Percentiles rank a stretch among this genome's conserved stretches.
Conservation (phyloP, 1,139 yeast species). For the Kurtzmaniella quercitrusa region DNA sequence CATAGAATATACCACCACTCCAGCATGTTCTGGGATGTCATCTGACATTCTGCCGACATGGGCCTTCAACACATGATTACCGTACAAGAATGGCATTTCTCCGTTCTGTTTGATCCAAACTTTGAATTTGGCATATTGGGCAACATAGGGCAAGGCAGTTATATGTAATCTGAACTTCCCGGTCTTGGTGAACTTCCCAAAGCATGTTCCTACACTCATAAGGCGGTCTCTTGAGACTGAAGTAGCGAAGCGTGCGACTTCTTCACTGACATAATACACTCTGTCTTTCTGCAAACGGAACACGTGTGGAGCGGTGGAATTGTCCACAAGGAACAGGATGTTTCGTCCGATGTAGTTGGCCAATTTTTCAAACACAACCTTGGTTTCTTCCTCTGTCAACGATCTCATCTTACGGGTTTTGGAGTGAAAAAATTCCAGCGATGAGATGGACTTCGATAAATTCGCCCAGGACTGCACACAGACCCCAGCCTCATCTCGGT, state of each 20-base stretch:
- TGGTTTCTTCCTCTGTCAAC: constrained; percentile 94
- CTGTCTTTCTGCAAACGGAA: constrained; percentile 94
- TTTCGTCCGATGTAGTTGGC: constrained; percentile 96
- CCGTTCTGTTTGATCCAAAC: constrained; percentile 96
- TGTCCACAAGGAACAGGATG: constrained; percentile 81
- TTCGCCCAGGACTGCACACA: neutral
- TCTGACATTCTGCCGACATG: constrained; percentile 96
- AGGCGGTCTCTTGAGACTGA: constrained; percentile 83
- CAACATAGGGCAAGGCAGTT: constrained; percentile 78
- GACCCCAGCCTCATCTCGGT: neutral
- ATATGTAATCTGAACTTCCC: constrained; percentile 94
- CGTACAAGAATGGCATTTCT: constrained; percentile 97
- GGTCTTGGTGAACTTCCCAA: constrained; percentile 96
- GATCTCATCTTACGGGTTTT: constrained; percentile 62
- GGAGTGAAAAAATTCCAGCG: neutral
- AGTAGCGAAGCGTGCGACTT: constrained; percentile 82
- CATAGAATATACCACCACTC: constrained; percentile 89
- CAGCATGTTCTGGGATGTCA: constrained; percentile 97
- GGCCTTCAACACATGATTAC: constrained; percentile 94
- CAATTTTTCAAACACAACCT: constrained; percentile 90
- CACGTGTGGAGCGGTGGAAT: constrained; percentile 88
- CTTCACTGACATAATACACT: constrained; percentile 86
- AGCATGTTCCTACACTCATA: constrained; percentile 89
- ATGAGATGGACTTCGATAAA: neutral
- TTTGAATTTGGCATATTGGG: constrained; percentile 88